Base-by-base conservation (phyloP, 1,139 yeast species). In the Saccharomyces hybrid region DNA sequence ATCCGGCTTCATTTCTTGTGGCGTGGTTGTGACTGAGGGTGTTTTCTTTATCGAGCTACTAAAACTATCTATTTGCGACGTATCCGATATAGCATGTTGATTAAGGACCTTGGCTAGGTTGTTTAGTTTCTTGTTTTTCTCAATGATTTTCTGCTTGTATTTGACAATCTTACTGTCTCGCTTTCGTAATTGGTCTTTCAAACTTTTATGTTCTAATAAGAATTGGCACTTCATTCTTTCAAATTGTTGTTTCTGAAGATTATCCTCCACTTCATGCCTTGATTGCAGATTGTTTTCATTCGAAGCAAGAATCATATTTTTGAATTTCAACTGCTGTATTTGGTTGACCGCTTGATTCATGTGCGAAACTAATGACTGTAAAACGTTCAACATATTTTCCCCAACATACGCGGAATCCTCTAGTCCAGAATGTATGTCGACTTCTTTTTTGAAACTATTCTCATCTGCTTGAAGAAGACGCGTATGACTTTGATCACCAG, bases 261-360 rank as follows among this genome's bases (percentile, higher is more conserved):
- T 74, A 50, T 71, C 70, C 60, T 79, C 82, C 19, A 78, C 82
- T 57, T 76, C 78, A 53, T 70, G 70, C 41, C 82, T 67, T 60
- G 74, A 77, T 44, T 70, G 67, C 8, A 68, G 59, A 55, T 75
- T 78, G 50, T 32, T 48, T 7, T 48, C 52, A 44, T 49, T 29
- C 11, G 46, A 75, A 29, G 74, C 68, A 46, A 72, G 60, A 41
- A 76, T 65, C 60, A 73, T 67, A 59, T 71, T 73, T 61, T 75
- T 78, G 51, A 77, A 68, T 56, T 73, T 71, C 26, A 66, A 54
- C 49, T 68, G 69, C 42, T 66, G 66, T 19, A 61, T 57, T 49
- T 66, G 50, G 13, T 5, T 19, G 25, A 38, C n/a, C 6, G 44
- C 44, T 38, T 38, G 44, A 38, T 38, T 38, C 8, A 38, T 5